Evolutionary conservation across 2,329 filamentous ascomycete genomes (phyloP).

Genomic region (Hypomyces perniciosus): DNA sequence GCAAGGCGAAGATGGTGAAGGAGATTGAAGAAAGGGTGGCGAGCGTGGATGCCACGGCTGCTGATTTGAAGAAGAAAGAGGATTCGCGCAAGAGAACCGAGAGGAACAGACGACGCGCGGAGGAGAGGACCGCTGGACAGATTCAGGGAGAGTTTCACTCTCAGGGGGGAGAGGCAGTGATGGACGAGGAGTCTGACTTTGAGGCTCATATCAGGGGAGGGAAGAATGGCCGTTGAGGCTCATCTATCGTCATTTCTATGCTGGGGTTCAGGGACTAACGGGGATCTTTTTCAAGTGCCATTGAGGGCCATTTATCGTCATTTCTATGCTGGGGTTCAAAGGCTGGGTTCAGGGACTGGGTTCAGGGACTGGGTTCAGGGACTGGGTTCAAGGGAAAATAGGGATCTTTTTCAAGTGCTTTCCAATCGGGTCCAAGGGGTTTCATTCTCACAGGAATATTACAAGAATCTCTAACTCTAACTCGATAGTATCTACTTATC

Average conservation of each 20-base stretch:
- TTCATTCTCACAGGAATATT: neutral
- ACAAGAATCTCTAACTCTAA: neutral
- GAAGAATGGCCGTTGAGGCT: neutral
- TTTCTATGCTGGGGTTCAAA: too few species aligned
- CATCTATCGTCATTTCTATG: too few species aligned
- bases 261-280: too few species aligned
- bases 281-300: too few species aligned
- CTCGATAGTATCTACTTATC: neutral
- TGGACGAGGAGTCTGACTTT: neutral
- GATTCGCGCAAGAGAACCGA: slow-evolving; percentile 19
- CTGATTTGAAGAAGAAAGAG: slow-evolving; percentile 16
- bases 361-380: too few species aligned
- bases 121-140: neutral
- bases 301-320: too few species aligned
- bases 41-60: slow-evolving; percentile 13
- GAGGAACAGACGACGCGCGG: slow-evolving; percentile 7
- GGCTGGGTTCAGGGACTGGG: too few species aligned
- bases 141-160: too few species aligned
- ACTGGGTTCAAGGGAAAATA: too few species aligned
- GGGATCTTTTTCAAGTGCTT: too few species aligned
- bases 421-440: too few species aligned
- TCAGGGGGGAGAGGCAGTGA: too few species aligned
- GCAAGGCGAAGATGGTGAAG: slow-evolving; percentile 18
- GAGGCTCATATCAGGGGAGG: neutral
- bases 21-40: slow-evolving; percentile 16